Conservation (phyloP, 352 stramenopile genomes). For the Phytophthora fragariae region DNA sequence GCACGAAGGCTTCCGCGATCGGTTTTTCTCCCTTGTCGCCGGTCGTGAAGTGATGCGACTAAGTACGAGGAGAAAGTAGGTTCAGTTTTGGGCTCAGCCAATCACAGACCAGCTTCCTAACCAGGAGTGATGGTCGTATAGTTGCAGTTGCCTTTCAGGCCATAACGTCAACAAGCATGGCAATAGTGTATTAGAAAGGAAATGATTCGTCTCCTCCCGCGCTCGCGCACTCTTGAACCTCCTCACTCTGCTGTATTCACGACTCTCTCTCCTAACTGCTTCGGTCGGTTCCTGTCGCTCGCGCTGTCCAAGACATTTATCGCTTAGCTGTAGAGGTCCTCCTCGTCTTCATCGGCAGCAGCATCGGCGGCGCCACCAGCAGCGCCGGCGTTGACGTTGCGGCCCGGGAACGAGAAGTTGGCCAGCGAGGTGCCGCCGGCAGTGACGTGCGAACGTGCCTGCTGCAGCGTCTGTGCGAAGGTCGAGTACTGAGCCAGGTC, state of each 20-base stretch:
- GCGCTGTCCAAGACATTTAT: conserved; percentile 21
- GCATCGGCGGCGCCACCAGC: conserved; percentile 59
- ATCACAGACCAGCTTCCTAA: background rate
- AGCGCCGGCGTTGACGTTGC: conserved; percentile 56
- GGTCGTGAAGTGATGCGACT: conserved; percentile 29
- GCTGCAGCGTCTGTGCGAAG: conserved; percentile 94
- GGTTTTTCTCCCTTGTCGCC: conserved; percentile 37
- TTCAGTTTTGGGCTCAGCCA: background rate
- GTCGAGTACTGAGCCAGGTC: conserved; percentile 95
- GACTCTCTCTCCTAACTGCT: conserved; percentile 21
- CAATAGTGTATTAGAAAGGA: conserved; percentile 43
- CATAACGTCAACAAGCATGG: conserved; percentile 28
- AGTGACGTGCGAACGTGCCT: conserved; percentile 95
- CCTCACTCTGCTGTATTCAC: conserved; percentile 26
- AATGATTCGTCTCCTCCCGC: conserved; percentile 21
- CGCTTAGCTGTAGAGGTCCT: conserved; percentile 98
- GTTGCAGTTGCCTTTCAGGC: background rate
- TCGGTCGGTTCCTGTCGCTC: conserved; percentile 26
- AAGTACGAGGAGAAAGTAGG: conserved; percentile 1
- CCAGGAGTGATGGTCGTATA: background rate
- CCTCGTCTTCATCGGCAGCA: conserved; percentile 96
- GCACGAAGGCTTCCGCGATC: background rate
- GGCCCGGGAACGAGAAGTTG: conserved; percentile 97
- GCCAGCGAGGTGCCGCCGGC: conserved; percentile 92
- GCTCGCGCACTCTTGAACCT: conserved; percentile 24